Evolutionary conservation across 2,329 filamentous ascomycete species (phyloP).

Genomic region (Venturia pyrina): DNA sequence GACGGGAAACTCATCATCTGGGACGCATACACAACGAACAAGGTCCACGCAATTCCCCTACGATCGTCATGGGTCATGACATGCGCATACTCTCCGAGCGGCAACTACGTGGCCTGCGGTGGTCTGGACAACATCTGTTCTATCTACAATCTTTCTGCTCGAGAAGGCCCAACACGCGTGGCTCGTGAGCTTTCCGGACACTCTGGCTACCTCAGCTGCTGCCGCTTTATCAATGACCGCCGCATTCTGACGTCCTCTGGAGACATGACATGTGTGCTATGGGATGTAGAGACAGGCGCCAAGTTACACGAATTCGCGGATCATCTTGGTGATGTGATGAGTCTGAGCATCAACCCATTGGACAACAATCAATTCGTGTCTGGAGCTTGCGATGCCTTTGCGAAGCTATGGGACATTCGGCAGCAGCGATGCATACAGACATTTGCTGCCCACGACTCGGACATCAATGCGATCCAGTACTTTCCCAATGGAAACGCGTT

Average conservation of each 20-base stretch:
- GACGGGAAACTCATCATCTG: slow-evolving; percentile 99
- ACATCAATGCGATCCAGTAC: slow-evolving; percentile 99
- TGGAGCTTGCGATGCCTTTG: slow-evolving; percentile 97
- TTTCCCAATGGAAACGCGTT: slow-evolving; percentile 99
- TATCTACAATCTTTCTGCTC: slow-evolving; percentile 95
- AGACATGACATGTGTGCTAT: slow-evolving; percentile 99
- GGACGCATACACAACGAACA: slow-evolving; percentile 99
- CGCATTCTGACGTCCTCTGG: slow-evolving; percentile 96
- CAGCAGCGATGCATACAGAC: slow-evolving; percentile 98
- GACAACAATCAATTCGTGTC: slow-evolving; percentile 99
- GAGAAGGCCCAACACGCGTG: slow-evolving; percentile 94
- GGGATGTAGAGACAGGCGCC: slow-evolving; percentile 96
- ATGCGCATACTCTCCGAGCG: slow-evolving; percentile 95
- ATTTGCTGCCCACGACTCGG: slow-evolving; percentile 94
- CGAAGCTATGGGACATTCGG: slow-evolving; percentile 97
- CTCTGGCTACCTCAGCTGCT: slow-evolving; percentile 95
- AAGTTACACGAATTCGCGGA: slow-evolving; percentile 98
- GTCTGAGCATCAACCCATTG: slow-evolving; percentile 97
- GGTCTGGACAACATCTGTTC: slow-evolving; percentile 99
- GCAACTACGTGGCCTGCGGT: slow-evolving; percentile 97
- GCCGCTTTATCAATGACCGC: slow-evolving; percentile 96
- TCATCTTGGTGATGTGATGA: slow-evolving; percentile 98
- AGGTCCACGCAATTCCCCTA: slow-evolving; percentile 95
- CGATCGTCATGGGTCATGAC: slow-evolving; percentile 99
- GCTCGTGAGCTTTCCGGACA: slow-evolving; percentile 93